phyloP scores from a whole-genome alignment of 139 green algal genomes.

The Chlorella sp. region DNA sequence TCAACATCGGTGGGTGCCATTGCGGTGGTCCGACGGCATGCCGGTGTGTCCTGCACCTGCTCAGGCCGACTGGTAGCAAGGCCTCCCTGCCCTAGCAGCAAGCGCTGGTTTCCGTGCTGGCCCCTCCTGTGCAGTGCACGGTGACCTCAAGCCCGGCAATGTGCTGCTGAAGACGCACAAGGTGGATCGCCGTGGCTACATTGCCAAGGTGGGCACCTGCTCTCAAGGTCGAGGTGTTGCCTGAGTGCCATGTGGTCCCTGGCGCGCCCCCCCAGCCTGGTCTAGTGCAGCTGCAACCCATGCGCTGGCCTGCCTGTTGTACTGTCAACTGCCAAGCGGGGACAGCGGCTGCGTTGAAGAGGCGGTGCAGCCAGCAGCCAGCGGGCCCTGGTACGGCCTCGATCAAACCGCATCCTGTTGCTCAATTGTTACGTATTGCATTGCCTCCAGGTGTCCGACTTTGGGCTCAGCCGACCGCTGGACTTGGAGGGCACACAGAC shows the following conservation, averaged over 20 bases:
- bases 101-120: not conserved
- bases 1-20: constrained; percentile 42
- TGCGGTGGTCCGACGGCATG: no score
- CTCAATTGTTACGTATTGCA: no score
- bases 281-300: no score
- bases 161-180: constrained; percentile 69
- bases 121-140: constrained; percentile 33
- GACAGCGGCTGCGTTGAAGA: no score
- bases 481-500: constrained; percentile 1
- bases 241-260: no score
- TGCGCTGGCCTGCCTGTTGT: no score
- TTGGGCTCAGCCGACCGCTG: constrained; percentile 50
- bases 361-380: no score
- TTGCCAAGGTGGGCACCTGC: constrained; percentile 43
- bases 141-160: constrained; percentile 57
- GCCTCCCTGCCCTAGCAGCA: not conserved
- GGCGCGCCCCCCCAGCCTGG: no score
- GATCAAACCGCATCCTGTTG: no score
- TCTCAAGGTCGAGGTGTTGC: no score
- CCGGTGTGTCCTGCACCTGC: not conserved
- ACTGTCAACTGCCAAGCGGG: no score
- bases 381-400: no score
- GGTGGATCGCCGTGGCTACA: constrained; percentile 57
- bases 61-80: not conserved
- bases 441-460: constrained; percentile 48